These are phyloP conservation scores for Prunella vulgaris DNA, from an alignment of 257 asterid species.

Conservation along the genomic window DNA sequence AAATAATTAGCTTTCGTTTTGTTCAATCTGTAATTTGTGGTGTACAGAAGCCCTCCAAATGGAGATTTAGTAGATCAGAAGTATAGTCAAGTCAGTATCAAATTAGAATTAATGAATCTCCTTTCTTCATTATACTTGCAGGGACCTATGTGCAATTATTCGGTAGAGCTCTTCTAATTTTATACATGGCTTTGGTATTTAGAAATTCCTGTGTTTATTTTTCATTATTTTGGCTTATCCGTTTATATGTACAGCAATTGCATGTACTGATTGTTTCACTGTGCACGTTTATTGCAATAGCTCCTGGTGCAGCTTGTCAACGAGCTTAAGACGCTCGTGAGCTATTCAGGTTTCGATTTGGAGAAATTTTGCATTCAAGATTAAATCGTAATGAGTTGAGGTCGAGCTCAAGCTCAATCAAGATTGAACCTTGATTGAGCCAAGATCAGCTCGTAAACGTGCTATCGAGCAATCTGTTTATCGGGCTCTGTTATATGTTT, in stretches of 20 bases:
- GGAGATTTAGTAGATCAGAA: slow-evolving; percentile 7
- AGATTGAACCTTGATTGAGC: too few species aligned
- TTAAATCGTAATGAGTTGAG: too few species aligned
- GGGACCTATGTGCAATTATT: neutral
- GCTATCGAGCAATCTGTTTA: too few species aligned
- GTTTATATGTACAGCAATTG: too few species aligned
- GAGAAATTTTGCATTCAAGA: too few species aligned
- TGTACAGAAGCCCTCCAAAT: slow-evolving; percentile 38
- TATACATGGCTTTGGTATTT: neutral
- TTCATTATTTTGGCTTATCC: too few species aligned
- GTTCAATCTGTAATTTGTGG: slow-evolving; percentile 10
- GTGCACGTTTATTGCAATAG: too few species aligned
- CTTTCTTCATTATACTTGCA: neutral
- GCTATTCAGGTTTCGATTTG: neutral
- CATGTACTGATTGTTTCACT: too few species aligned
- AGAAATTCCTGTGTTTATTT: too few species aligned
- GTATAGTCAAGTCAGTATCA: neutral
- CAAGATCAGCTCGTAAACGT: too few species aligned
- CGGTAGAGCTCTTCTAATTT: neutral
- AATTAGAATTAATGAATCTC: slow-evolving; percentile 10
- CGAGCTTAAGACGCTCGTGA: neutral
- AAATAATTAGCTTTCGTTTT: neutral
- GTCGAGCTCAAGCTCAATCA: too few species aligned
- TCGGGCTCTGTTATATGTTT: too few species aligned
- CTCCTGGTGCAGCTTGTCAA: neutral